Conservation (phyloP, 2,329 filamentous ascomycete genomes). For the Escovopsis sp. region DNA sequence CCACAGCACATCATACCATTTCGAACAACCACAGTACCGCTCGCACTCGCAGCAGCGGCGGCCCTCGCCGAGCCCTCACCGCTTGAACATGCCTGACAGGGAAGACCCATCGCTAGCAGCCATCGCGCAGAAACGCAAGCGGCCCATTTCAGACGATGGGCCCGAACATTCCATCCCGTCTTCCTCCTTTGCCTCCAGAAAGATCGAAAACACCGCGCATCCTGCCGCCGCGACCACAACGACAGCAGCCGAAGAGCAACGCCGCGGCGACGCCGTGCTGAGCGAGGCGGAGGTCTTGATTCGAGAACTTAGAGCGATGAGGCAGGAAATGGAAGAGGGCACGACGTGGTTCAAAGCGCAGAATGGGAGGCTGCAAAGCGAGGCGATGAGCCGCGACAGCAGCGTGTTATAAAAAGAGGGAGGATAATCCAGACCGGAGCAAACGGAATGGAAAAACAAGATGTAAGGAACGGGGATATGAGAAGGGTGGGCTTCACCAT, state of each 20-base stretch:
- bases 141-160: slow-evolving; percentile 4
- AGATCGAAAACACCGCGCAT: too few species aligned
- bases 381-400: slow-evolving; percentile 18
- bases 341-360: slow-evolving; percentile 31
- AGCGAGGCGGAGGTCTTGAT: slow-evolving; percentile 25
- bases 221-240: too few species aligned
- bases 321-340: slow-evolving; percentile 30
- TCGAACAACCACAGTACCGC: background rate
- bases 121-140: slow-evolving; percentile 10
- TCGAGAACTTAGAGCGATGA: slow-evolving; percentile 25
- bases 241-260: too few species aligned
- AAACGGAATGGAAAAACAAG: background rate
- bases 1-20: too few species aligned
- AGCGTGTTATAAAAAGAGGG: slow-evolving; percentile 9
- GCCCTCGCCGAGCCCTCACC: background rate
- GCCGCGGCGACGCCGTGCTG: slow-evolving; percentile 26
- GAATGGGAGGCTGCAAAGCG: slow-evolving; percentile 25
- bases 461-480: background rate
- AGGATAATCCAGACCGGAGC: background rate
- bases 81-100: too few species aligned
- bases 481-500: too few species aligned
- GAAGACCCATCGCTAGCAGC: background rate
- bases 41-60: background rate
- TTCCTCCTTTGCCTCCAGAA: too few species aligned
- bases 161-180: too few species aligned